Conservation (phyloP, 805 yeast species). For the Huiozyma naganishii region DNA sequence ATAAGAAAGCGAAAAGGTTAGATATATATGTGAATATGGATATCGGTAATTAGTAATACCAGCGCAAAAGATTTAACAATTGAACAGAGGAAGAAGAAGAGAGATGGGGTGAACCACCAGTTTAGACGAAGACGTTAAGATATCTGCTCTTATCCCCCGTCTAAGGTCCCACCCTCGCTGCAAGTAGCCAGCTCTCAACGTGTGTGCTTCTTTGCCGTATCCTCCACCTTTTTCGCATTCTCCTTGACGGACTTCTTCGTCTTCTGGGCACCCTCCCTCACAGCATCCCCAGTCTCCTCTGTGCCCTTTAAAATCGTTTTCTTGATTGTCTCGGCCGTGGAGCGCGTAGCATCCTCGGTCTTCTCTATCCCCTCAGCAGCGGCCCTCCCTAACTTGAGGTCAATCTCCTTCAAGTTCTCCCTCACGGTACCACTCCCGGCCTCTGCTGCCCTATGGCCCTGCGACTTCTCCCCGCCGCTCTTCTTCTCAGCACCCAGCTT, state of each 20-base stretch:
- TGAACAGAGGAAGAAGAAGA: no score
- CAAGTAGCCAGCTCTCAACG: no score
- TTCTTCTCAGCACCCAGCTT: no score
- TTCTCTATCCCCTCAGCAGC: slow-evolving; percentile 20
- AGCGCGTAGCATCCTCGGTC: slow-evolving; percentile 11
- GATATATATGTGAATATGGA: neutral
- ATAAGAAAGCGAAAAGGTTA: neutral
- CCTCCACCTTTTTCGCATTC: neutral
- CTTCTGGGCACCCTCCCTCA: neutral
- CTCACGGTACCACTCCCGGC: slow-evolving; percentile 6
- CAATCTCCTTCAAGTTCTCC: slow-evolving; percentile 14
- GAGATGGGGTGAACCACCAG: no score
- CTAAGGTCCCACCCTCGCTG: no score
- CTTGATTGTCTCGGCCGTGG: neutral
- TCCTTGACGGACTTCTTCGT: neutral
- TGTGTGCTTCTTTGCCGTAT: neutral
- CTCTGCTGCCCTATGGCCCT: no score
- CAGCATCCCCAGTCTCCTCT: neutral
- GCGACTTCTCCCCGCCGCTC: no score
- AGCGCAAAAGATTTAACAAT: no score
- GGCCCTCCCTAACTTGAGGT: slow-evolving; percentile 17
- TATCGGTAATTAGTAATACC: no score
- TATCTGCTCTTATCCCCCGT: no score
- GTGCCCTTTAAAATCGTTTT: neutral
- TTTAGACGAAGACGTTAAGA: no score